Evolutionary conservation across 1,284 basidiomycete species (phyloP).

Genomic region (Rhodotorula glutinis): DNA sequence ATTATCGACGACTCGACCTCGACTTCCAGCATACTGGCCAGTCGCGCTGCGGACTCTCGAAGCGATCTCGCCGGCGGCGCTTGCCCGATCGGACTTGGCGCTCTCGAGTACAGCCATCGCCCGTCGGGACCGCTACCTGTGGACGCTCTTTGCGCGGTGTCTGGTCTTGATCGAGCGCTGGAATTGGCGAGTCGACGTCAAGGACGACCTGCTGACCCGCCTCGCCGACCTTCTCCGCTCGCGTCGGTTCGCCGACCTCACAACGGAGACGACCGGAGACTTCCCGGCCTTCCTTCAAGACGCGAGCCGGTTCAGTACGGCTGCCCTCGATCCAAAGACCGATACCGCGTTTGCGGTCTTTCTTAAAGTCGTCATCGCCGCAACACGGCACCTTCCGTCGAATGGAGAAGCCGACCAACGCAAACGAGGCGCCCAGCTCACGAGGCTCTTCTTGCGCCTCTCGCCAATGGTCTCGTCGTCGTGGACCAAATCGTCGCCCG

Average conservation of each 20-base stretch:
- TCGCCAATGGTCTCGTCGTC: conserved; percentile 68
- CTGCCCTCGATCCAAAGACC: conserved; percentile 53
- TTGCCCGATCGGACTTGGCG: conserved; percentile 55
- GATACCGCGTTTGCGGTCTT: conserved; percentile 79
- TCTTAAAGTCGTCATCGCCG: conserved; percentile 68
- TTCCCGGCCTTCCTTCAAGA: conserved; percentile 73
- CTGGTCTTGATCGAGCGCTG: conserved; percentile 67
- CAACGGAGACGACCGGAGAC: conserved; percentile 64
- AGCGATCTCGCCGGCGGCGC: conserved; percentile 58
- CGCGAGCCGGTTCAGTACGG: conserved; percentile 55
- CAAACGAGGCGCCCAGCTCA: conserved; percentile 48
- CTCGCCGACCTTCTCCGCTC: conserved; percentile 74
- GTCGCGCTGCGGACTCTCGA: conserved; percentile 61
- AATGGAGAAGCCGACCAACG: conserved; percentile 47
- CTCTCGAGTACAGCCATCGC: conserved; percentile 54
- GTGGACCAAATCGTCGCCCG: conserved; percentile 60
- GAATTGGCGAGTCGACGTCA: conserved; percentile 65
- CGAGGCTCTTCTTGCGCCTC: conserved; percentile 72
- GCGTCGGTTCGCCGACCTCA: conserved; percentile 73
- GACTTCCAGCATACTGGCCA: conserved; percentile 65
- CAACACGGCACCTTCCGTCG: conserved; percentile 47
- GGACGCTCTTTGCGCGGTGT: conserved; percentile 69
- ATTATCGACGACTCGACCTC: conserved; percentile 51
- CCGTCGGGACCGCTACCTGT: conserved; percentile 72
- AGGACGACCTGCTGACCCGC: conserved; percentile 63